Evolutionary conservation across 192 early-diverging fungal species (phyloP).

Genomic region (Coemansia sp.): DNA sequence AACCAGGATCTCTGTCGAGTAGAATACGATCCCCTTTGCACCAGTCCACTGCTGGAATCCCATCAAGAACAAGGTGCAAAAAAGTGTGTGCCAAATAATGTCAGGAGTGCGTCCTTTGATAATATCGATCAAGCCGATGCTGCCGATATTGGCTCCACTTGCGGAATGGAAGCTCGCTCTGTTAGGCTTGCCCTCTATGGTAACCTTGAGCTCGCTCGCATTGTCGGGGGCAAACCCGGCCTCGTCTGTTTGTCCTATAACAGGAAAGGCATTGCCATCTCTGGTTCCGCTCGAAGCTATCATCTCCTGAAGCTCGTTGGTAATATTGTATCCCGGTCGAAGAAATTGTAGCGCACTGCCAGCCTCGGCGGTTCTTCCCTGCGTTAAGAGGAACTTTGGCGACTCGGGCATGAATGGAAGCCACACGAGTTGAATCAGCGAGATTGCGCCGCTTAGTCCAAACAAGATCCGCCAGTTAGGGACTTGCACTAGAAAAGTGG

Average conservation of each 20-base stretch:
- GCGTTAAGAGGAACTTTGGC: slow-evolving; percentile 64
- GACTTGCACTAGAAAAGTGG: slow-evolving; percentile 52
- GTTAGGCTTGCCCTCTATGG: background rate
- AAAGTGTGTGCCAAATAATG: slow-evolving; percentile 60
- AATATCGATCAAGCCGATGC: slow-evolving; percentile 25
- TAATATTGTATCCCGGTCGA: slow-evolving; percentile 54
- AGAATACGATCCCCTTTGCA: slow-evolving; percentile 83
- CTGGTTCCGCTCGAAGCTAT: slow-evolving; percentile 12
- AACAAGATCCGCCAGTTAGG: slow-evolving; percentile 75
- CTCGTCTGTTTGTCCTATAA: background rate
- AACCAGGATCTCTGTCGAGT: slow-evolving; percentile 76
- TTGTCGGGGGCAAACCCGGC: slow-evolving; percentile 10
- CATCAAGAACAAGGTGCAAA: slow-evolving; percentile 70
- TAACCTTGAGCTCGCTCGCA: slow-evolving; percentile 7
- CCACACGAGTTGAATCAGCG: slow-evolving; percentile 55
- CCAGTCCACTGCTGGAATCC: slow-evolving; percentile 81
- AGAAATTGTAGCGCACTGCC: slow-evolving; percentile 55
- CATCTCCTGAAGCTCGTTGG: slow-evolving; percentile 62
- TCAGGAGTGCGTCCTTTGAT: slow-evolving; percentile 52
- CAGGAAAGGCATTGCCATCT: background rate
- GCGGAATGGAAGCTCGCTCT: background rate
- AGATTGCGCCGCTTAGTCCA: slow-evolving; percentile 62
- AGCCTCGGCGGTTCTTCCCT: slow-evolving; percentile 60
- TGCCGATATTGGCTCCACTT: background rate
- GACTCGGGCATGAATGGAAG: slow-evolving; percentile 76